Base-by-base conservation (phyloP, 352 stramenopile genomes). In the Phytophthora melonis region DNA sequence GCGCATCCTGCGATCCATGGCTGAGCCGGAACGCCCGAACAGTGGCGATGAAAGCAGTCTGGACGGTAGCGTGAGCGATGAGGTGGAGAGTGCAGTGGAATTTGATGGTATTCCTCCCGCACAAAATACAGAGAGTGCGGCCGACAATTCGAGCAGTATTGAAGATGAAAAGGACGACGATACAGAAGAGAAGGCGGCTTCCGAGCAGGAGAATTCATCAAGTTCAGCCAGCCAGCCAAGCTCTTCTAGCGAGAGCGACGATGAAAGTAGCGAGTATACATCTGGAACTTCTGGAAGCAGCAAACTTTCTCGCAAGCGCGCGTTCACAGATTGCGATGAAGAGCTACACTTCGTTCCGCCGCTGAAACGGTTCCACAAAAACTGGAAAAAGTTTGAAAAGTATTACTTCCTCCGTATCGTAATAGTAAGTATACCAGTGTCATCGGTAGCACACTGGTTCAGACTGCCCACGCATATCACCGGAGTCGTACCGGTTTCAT, bases 301-400 rank as follows among this genome's bases (percentile, higher is more conserved):
- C 14, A 5, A 43, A 43, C 36, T 14, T 43, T 43, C 36, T 16
- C 36, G 36, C 36, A 50, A 50, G 7, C 41, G 41, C 9, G 41
- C 41, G 13, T 21, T 50, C 7, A 3, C 16, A 11, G 41, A 50
- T n/a, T n/a, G 14, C 6, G 14, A n/a, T 7, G 41, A 50, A 21
- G 19, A 50, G 18, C 16, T 65, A 10, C 32, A 56, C 18, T 57
- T n/a, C 5, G 43, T 56, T 6, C 9, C 14, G 4, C 14, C 11
- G 47, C 23, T 53, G 10, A 58, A 58, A 25, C 34, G 6, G 5
- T 49, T n/a, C 21, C 34, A 67, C 21, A 67, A 58, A n/a, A 34
- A 2, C 7, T n/a, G n/a, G n/a, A n/a, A n/a, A n/a, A n/a, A n/a
- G n/a, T n/a, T n/a, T n/a, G n/a, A n/a, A n/a, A n/a, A n/a, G n/a